These are phyloP conservation scores for Microsporum audouinii DNA, from an alignment of 2,329 filamentous ascomycete genomes.

Conservation along the genomic window DNA sequence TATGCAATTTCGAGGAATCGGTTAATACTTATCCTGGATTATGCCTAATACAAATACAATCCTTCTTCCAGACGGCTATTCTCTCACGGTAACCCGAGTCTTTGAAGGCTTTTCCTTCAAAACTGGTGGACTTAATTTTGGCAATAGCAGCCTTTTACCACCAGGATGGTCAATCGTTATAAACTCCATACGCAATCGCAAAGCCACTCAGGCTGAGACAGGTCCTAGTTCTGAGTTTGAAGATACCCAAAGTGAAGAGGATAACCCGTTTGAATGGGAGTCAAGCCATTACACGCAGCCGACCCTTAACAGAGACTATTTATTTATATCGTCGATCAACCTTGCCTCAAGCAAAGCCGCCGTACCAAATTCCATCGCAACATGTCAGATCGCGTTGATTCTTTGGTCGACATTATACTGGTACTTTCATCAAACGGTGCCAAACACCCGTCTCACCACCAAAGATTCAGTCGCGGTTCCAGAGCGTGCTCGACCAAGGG, in stretches of 20 bases:
- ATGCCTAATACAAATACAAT: conserved; percentile 16
- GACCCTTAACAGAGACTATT: conserved; percentile 63
- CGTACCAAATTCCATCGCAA: conserved; percentile 67
- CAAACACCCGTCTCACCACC: conserved; percentile 52
- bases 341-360: conserved; percentile 70
- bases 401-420: conserved; percentile 88
- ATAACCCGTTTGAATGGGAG: conserved; percentile 27
- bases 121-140: conserved; percentile 58
- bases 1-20: neutral
- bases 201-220: neutral
- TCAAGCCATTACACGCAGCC: conserved; percentile 58
- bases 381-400: conserved; percentile 90
- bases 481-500: conserved; percentile 58
- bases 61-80: conserved; percentile 78
- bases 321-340: conserved; percentile 88
- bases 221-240: conserved; percentile 1
- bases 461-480: conserved; percentile 55
- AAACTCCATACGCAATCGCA: conserved; percentile 31
- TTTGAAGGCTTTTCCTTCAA: conserved; percentile 92
- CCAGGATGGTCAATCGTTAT: conserved; percentile 84
- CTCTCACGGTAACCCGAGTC: conserved; percentile 66
- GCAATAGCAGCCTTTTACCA: conserved; percentile 58
- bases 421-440: conserved; percentile 87
- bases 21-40: neutral
- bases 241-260: neutral